Evolutionary conservation across 2,329 filamentous ascomycete genomes (phyloP).

Genomic region (Ophiostoma piceae): DNA sequence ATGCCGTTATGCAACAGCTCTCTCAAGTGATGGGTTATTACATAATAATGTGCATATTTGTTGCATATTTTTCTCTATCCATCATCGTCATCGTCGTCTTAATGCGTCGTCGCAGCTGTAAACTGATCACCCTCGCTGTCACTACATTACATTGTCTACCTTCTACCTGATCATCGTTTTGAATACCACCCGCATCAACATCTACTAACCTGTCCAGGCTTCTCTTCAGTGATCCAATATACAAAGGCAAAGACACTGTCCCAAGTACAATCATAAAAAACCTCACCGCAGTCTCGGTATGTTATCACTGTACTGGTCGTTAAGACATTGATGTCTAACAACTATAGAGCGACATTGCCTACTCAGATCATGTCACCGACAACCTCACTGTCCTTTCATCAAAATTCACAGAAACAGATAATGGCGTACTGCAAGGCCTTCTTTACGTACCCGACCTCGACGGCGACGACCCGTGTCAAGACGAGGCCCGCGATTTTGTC

Average conservation of each 20-base stretch:
- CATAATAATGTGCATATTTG: not conserved
- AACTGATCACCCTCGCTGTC: not conserved
- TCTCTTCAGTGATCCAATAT: slow-evolving; percentile 56
- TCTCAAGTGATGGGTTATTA: not conserved
- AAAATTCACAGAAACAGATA: slow-evolving; percentile 54
- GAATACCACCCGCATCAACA: not conserved
- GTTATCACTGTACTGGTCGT: slow-evolving; percentile 29
- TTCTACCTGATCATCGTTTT: not conserved
- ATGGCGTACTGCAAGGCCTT: slow-evolving; percentile 66
- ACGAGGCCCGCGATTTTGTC: slow-evolving; percentile 59
- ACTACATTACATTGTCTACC: not conserved
- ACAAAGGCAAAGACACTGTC: slow-evolving; percentile 45
- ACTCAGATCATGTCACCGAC: slow-evolving; percentile 45
- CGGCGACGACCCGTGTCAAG: slow-evolving; percentile 54
- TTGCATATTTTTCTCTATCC: not conserved
- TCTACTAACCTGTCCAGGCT: slow-evolving; percentile 38
- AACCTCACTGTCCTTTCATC: slow-evolving; percentile 74
- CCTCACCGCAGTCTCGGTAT: slow-evolving; percentile 51
- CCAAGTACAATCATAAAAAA: slow-evolving; percentile 53
- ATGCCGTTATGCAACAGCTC: not conserved
- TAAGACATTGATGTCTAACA: not conserved
- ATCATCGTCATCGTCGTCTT: not conserved
- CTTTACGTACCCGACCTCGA: slow-evolving; percentile 76
- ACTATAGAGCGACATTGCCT: slow-evolving; percentile 43
- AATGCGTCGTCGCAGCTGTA: not conserved